A percentile compares a stretch with the other conserved stretches of the same genome.
Conservation (phyloP, 2,329 filamentous ascomycete species). For the Calycina herbarum region DNA sequence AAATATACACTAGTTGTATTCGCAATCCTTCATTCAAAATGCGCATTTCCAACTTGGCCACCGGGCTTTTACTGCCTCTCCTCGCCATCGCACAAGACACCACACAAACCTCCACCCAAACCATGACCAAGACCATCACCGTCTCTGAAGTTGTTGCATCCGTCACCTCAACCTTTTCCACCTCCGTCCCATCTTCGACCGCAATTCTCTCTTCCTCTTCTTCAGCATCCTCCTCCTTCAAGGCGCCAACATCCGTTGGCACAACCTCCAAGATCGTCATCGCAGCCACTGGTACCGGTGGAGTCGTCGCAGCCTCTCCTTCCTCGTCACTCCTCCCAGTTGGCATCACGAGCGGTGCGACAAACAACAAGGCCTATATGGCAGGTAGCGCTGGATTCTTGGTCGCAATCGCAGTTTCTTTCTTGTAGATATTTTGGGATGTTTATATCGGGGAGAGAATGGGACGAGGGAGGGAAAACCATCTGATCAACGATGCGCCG, state of each 20-base stretch:
- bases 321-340: slow-evolving; percentile 39
- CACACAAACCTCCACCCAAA: slow-evolving; percentile 47
- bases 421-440: slow-evolving; percentile 46
- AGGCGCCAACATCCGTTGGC: background rate
- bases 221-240: slow-evolving; percentile 6
- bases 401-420: slow-evolving; percentile 50
- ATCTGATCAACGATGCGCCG: slow-evolving; percentile 4
- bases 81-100: slow-evolving; percentile 47
- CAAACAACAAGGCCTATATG: slow-evolving; percentile 44
- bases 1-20: slow-evolving; percentile 9
- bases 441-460: too few species aligned
- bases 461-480: background rate
- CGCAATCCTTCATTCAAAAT: slow-evolving; percentile 35
- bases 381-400: slow-evolving; percentile 51
- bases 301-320: slow-evolving; percentile 24
- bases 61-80: slow-evolving; percentile 53
- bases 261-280: slow-evolving; percentile 7
- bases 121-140: slow-evolving; percentile 53
- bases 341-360: slow-evolving; percentile 45
- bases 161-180: slow-evolving; percentile 41
- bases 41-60: slow-evolving; percentile 47
- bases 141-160: slow-evolving; percentile 46
- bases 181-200: slow-evolving; percentile 40
- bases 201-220: slow-evolving; percentile 31
- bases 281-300: slow-evolving; percentile 24